Percentiles rank a stretch among this genome's conserved stretches.
phyloP scores from a whole-genome alignment of 495 filamentous ascomycete genomes.

The Aspergillus sclerotioniger region DNA sequence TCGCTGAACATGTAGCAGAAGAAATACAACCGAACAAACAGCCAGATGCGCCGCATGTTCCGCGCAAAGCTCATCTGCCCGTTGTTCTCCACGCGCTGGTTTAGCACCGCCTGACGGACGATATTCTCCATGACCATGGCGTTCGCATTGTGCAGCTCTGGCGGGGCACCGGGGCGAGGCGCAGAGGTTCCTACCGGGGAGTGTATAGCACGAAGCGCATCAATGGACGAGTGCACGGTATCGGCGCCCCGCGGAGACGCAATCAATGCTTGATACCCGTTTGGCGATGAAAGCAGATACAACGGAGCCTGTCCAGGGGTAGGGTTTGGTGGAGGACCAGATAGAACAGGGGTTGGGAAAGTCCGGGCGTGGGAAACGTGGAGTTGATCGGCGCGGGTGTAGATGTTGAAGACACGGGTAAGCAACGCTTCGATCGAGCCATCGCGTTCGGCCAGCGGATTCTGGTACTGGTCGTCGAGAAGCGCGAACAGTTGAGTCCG shows the following conservation, averaged over 20 bases:
- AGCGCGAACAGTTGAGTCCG: slow-evolving; percentile 33
- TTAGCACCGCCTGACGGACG: slow-evolving; percentile 39
- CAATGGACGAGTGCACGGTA: slow-evolving; percentile 41
- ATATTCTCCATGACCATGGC: slow-evolving; percentile 34
- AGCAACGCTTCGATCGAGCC: slow-evolving; percentile 28
- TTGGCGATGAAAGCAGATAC: slow-evolving; percentile 61
- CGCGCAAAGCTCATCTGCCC: slow-evolving; percentile 50
- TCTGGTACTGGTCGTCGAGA: slow-evolving; percentile 29
- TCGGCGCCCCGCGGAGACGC: slow-evolving; percentile 43
- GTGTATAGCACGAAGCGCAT: slow-evolving; percentile 13
- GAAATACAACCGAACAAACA: slow-evolving; percentile 69
- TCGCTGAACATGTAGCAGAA: slow-evolving; percentile 80
- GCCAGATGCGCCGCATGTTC: slow-evolving; percentile 64
- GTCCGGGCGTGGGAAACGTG: slow-evolving; percentile 20
- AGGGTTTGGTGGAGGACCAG: neutral
- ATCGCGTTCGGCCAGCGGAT: slow-evolving; percentile 20
- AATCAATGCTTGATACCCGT: slow-evolving; percentile 58
- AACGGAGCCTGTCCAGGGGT: slow-evolving; percentile 31
- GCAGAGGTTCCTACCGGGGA: neutral
- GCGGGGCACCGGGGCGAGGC: slow-evolving; percentile 2
- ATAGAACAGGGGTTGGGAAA: slow-evolving; percentile 2
- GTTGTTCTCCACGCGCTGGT: slow-evolving; percentile 37
- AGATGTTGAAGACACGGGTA: slow-evolving; percentile 28
- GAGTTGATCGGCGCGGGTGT: slow-evolving; percentile 29
- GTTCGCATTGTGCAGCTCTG: slow-evolving; percentile 22